Evolutionary conservation across 768 basidiomycete genomes (phyloP).

Genomic region (Xerocomellus amylosporus): DNA sequence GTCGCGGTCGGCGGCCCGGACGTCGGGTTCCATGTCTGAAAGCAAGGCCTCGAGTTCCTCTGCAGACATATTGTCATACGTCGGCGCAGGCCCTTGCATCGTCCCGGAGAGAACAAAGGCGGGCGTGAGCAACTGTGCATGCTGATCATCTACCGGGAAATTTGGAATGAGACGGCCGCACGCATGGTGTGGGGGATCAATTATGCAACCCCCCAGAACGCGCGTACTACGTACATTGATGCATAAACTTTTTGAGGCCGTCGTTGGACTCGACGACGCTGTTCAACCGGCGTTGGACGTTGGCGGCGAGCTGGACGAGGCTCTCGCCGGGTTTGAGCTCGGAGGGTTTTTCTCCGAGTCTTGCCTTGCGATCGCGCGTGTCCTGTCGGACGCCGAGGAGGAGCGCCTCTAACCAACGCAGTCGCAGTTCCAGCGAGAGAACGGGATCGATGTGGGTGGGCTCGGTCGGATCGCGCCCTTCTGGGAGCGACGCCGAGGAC

Average conservation of each 20-base stretch:
- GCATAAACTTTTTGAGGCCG: slow-evolving; percentile 70
- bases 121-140: slow-evolving; percentile 71
- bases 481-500: not conserved
- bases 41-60: slow-evolving; percentile 70
- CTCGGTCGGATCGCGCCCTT: slow-evolving; percentile 4
- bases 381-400: slow-evolving; percentile 61
- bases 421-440: slow-evolving; percentile 68
- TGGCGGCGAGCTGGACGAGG: slow-evolving; percentile 56
- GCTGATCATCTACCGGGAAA: slow-evolving; percentile 53
- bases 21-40: slow-evolving; percentile 78
- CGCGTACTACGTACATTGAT: slow-evolving; percentile 72
- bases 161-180: no score
- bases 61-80: slow-evolving; percentile 63
- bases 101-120: slow-evolving; percentile 72
- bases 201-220: no score
- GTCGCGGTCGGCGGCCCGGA: slow-evolving; percentile 79
- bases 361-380: slow-evolving; percentile 37
- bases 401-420: slow-evolving; percentile 80
- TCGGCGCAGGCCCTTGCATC: slow-evolving; percentile 44
- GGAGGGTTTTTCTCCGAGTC: slow-evolving; percentile 27
- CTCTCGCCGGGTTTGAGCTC: slow-evolving; percentile 53
- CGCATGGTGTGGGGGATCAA: no score
- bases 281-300: slow-evolving; percentile 56
- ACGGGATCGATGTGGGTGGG: slow-evolving; percentile 51
- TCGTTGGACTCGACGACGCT: slow-evolving; percentile 65